These are phyloP conservation scores for Hypoxylon fuscum DNA, from an alignment of 495 filamentous ascomycete genomes.

Conservation along the genomic window DNA sequence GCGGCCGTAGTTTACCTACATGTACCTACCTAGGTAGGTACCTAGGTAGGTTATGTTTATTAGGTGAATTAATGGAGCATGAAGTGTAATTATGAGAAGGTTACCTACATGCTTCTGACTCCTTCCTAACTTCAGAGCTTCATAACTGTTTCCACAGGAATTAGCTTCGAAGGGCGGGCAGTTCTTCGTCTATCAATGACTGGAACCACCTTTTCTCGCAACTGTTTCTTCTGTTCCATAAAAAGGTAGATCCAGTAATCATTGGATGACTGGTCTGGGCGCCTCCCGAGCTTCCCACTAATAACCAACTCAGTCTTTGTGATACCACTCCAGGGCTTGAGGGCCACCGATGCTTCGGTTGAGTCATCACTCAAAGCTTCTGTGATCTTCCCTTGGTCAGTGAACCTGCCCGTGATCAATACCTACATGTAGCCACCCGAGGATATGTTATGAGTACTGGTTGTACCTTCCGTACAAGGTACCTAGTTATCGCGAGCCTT, in stretches of 20 bases:
- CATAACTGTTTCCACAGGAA: slow-evolving; percentile 12
- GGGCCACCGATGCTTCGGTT: neutral
- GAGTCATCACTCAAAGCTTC: neutral
- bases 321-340: slow-evolving; percentile 11
- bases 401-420: slow-evolving; percentile 10
- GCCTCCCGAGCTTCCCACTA: slow-evolving; percentile 7
- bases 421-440: slow-evolving; percentile 19
- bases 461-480: slow-evolving; percentile 6
- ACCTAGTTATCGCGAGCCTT: too few relatives aligned
- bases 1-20: too few relatives aligned
- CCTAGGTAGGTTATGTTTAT: too few relatives aligned
- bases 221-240: slow-evolving; percentile 3
- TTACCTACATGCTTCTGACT: too few relatives aligned
- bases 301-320: slow-evolving; percentile 15
- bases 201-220: slow-evolving; percentile 8
- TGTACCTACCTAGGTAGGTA: too few relatives aligned
- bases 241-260: slow-evolving; percentile 14
- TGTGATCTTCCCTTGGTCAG: slow-evolving; percentile 12
- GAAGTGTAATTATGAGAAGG: too few relatives aligned
- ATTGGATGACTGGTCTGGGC: slow-evolving; percentile 6
- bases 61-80: too few relatives aligned
- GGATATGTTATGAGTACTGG: slow-evolving; percentile 4
- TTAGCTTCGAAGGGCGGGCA: slow-evolving; percentile 10
- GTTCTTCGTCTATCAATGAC: slow-evolving; percentile 11
- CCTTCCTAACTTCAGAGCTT: neutral